Base-by-base conservation (phyloP, 441 rosid genomes). In the Arabidopsis lyrata region DNA sequence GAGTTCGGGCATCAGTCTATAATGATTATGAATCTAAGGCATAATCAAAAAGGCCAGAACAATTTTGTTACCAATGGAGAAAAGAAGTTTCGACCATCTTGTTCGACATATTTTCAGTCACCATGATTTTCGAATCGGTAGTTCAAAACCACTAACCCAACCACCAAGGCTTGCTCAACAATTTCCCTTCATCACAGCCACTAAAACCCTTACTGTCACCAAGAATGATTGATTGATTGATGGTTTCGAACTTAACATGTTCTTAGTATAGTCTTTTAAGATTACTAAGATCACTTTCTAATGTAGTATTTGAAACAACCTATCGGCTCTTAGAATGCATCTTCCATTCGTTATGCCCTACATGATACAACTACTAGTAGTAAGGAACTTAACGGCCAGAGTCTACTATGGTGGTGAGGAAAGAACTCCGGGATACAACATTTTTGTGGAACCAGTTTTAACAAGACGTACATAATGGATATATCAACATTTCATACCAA, bases 381-480 rank as follows among this genome's bases (percentile, higher is more conserved):
- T 41, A 8, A 24, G 35, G 35, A 47, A 8, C 50, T 56, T 35
- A 64, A 63, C 57, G 15, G 38, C 29, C 31, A 22, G 0, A n/a
- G 57, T 63, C 16, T 59, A 60, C 11, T 8, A 2, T 38, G 10
- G 27, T 61, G 54, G 50, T 18, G 41, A 63, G 18, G 35, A 72
- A 41, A 4, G 62, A 4, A 63, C 45, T 20, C n/a, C 1, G 11
- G 8, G 6, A 42, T n/a, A 56, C 68, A 70, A 10, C 71, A 63
- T 56, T n/a, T 64, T n/a, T 11, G 62, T 55, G 55, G 80, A 70
- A 63, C 16, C 4, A 55, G 79, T 71, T 63, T 38, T 45, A 56
- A 63, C 71, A 63, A 48, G 71, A 47, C 71, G 62, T 69, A 9
- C 70, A 68, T 36, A 45, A 14, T 34, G 16, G 55, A 61, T 8